phyloP scores from a whole-genome alignment of 23 red algal genomes.

The Pyropia yezoensis region DNA sequence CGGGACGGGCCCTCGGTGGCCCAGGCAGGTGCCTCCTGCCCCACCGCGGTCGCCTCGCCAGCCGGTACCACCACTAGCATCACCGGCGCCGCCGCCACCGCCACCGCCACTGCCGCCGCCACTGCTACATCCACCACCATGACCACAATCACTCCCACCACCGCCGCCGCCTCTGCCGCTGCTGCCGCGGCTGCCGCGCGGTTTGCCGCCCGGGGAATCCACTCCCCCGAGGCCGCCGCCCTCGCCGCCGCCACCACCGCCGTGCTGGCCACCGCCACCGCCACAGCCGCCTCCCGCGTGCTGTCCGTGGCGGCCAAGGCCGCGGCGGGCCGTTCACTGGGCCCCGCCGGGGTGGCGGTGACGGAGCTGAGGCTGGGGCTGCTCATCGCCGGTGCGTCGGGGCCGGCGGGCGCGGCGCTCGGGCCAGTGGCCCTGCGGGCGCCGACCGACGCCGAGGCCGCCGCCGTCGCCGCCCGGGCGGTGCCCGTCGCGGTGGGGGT shows the following conservation, averaged over 20 bases:
- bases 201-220: neutral
- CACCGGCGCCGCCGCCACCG: too few species aligned
- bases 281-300: neutral
- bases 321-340: neutral
- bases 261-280: neutral
- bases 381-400: neutral
- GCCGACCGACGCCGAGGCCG: neutral
- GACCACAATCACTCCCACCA: neutral
- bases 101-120: too few species aligned
- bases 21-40: too few species aligned
- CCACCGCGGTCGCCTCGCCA: too few species aligned
- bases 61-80: too few species aligned
- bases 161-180: neutral
- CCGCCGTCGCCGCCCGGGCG: neutral
- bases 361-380: neutral
- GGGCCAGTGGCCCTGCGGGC: neutral
- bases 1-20: too few species aligned
- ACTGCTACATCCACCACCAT: too few species aligned
- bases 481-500: neutral
- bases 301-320: neutral
- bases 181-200: neutral
- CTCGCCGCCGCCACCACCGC: slow-evolving; percentile 1
- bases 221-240: neutral
- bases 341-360: neutral
- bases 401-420: neutral